phyloP scores from a whole-genome alignment of 495 filamentous ascomycete species.

The Recurvomyces mirabilis region DNA sequence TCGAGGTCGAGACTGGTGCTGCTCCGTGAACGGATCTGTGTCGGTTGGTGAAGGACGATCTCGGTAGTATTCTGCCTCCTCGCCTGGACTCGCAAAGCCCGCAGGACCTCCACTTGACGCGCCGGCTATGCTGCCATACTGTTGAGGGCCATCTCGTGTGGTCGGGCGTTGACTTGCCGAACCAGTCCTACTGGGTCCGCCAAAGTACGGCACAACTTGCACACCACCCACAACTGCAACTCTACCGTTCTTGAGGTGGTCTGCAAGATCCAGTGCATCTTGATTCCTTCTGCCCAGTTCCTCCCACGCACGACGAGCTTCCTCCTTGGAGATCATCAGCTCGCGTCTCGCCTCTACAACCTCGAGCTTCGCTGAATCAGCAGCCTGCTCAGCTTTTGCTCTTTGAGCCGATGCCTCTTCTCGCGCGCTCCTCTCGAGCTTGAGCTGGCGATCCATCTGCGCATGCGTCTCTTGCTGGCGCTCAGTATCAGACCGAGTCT shows the following conservation, averaged over 20 bases:
- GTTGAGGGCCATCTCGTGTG: constrained; percentile 26
- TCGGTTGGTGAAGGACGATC: constrained; percentile 36
- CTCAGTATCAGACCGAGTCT: constrained; percentile 81
- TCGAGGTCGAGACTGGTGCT: constrained; percentile 29
- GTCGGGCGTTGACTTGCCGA: constrained; percentile 32
- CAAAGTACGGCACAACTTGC: constrained; percentile 91
- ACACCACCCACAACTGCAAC: constrained; percentile 85
- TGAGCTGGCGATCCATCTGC: constrained; percentile 61
- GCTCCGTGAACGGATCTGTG: constrained; percentile 48
- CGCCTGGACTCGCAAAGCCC: constrained; percentile 13
- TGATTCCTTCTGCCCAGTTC: constrained; percentile 89
- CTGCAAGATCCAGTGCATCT: constrained; percentile 86
- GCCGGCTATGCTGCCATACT: constrained; percentile 9
- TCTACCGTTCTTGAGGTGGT: constrained; percentile 72
- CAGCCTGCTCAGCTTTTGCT: constrained; percentile 39
- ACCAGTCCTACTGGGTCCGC: constrained; percentile 47
- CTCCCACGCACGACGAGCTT: constrained; percentile 93
- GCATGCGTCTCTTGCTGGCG: constrained; percentile 71
- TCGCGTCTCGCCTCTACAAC: constrained; percentile 81
- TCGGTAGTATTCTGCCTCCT: constrained; percentile 36
- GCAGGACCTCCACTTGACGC: constrained; percentile 1
- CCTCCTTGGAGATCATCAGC: constrained; percentile 87
- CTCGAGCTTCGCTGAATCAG: constrained; percentile 32
- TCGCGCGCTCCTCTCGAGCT: constrained; percentile 57
- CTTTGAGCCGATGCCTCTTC: constrained; percentile 43